These are phyloP conservation scores for Rhodofomes roseus DNA, from an alignment of 1,284 basidiomycete species.

Conservation along the genomic window DNA sequence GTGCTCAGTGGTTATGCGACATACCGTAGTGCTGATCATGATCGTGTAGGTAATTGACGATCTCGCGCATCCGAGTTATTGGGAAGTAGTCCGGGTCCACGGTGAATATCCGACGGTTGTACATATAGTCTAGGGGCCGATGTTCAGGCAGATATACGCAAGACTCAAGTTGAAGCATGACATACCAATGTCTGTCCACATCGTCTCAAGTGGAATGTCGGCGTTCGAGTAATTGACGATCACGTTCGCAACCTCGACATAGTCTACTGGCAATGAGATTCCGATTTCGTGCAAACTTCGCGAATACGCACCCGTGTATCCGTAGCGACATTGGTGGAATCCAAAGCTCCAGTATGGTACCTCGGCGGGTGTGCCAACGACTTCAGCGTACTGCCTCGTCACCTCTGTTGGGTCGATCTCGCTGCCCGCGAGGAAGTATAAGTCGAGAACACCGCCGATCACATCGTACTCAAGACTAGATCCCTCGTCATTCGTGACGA, in stretches of 20 bases:
- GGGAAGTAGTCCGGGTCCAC: constrained; percentile 69
- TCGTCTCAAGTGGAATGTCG: constrained; percentile 65
- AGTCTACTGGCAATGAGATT: constrained; percentile 36
- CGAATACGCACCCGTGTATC: constrained; percentile 47
- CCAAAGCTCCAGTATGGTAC: constrained; percentile 72
- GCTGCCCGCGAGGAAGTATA: constrained; percentile 74
- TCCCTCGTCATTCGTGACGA: constrained; percentile 39
- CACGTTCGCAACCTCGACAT: constrained; percentile 55
- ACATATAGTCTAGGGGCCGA: constrained; percentile 62
- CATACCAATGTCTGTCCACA: constrained; percentile 75
- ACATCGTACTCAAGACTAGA: constrained; percentile 65
- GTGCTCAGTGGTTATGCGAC: constrained; percentile 15
- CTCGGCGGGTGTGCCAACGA: constrained; percentile 61
- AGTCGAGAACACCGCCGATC: constrained; percentile 69
- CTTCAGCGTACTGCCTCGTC: constrained; percentile 61
- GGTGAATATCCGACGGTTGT: constrained; percentile 63
- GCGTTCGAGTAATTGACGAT: constrained; percentile 58
- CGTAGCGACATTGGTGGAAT: constrained; percentile 70
- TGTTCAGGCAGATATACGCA: background rate
- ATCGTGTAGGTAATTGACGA: constrained; percentile 56
- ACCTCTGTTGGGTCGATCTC: constrained; percentile 57
- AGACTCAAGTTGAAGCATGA: background rate
- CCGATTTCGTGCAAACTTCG: background rate
- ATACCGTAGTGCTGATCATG: constrained; percentile 57
- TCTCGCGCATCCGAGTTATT: constrained; percentile 55